Evolutionary conservation across 768 basidiomycete genomes (phyloP), one percentile per base, ranked within the genome.

Genomic region (Tephrocybe sp.): DNA sequence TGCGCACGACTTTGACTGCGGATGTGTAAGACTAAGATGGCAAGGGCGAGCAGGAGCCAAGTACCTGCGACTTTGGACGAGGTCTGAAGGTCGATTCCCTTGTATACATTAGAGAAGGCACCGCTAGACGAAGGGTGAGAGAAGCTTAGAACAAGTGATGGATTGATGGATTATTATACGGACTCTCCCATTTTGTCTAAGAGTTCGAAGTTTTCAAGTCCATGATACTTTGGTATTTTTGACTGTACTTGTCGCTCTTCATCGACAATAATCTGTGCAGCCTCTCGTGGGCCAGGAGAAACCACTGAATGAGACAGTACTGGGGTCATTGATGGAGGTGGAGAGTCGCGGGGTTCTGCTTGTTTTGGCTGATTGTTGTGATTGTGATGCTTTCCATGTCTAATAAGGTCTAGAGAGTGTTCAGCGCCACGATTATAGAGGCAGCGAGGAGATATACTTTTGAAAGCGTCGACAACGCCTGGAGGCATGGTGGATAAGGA

Each of bases 51-150:
- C 56, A 47, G 26, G 6, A 51, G 25, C 47, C 19, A 76, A 79
- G 58, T 65, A 87, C 94, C 87, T 56, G 95, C 95, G 36, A 94
- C 87, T 66, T 84, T 87, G 61, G 84, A 78, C 34, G 85, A 84
- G 9, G 84, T 86, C 30, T 76, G 72, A 40, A 82, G 75, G 64
- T 98, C 89, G 47, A 87, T 59, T 12, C 93, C 96, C 65, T 90
- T 91, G 78, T 96, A 99, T 8, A 99, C 96, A 64, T 97, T 92
- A n/a, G 95, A 98, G 67, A 99, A 99, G 35, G 96, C 96, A 52
- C 96, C 96, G 60, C 86, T 91, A 51, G 28, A 27, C 67, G 49
- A 31, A 51, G 46, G n/a, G 34, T 32, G 60, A 66, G 47, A 41
- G 52, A 47, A 43, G 47, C 49, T 39, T 46, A n/a, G n/a, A 37